Evolutionary conservation across 2,329 filamentous ascomycete species (phyloP), one percentile per base, ranked within the genome.

Genomic region (Colletotrichum tofieldiae): DNA sequence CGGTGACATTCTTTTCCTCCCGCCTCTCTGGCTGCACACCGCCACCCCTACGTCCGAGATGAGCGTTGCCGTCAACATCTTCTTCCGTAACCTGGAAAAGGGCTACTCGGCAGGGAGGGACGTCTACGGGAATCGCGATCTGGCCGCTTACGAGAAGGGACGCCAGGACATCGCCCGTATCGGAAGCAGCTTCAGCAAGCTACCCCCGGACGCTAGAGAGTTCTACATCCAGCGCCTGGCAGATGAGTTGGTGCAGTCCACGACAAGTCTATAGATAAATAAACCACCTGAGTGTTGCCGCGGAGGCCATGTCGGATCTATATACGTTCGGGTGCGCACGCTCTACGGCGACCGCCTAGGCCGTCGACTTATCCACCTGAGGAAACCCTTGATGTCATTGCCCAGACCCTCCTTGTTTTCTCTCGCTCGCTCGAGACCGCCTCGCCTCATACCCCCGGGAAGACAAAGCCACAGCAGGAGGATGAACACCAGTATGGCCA

Each of bases 1-100:
- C 0, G 94, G 94, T 1, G 94, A 97, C 69, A 87, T 95, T 2
- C 83, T 98, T 11, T 96, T 93, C 80, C 87, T 98, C 39, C 95
- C 95, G 0, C 90, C 94, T 0, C 87, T 96, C 76, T 98, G 95
- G 95, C 86, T 94, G 16, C 95, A 98, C 80, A 92, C 94, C 0
- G 92, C 91, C 1, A 86, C 88, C 0, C 91, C 92, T 1, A 85
- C 81, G 1, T 83, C 87, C 9, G 79, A 84, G 55, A 80, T 90
- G 72, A 95, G 93, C 76, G 86, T 97, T 9, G 94, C 94, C 0
- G 91, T 98, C n/a, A 98, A 98, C 79, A 89, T 96, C 37, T 98
- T 98, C 84, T 98, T 97, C 83, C 90, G 91, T 54, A 92, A 91
- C 73, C 84, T 96, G 12, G 84, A 90, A 3, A 84, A 80, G 3